Base-by-base conservation (phyloP, 106 monocot genomes). In the Allium sativum region DNA sequence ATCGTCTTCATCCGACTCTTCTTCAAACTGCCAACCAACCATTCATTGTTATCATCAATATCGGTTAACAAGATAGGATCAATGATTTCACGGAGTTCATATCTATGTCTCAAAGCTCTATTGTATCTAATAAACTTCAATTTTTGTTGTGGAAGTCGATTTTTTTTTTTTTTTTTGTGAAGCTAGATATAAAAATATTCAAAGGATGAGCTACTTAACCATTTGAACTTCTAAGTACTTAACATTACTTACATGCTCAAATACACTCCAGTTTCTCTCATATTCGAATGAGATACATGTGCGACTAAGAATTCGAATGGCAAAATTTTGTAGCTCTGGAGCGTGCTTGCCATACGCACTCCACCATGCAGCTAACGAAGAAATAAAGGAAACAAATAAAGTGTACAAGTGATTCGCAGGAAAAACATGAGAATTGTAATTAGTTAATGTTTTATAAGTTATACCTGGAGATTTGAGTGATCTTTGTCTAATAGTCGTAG, bases 221-320 rank as follows among this genome's bases (percentile, higher is more conserved):
- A 20, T 17, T 17, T 6, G 7, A 20, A 18, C 7, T 21, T 17
- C 8, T 8, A 57, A 13, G 7, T 21, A 7, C 20, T 7, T 57
- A 10, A 21, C 20, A 3, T 7, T 7, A 12, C 12, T 47, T 57
- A 57, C 57, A 10, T 57, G 18, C 57, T 57, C 57, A 57, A 57
- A 57, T 18, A 20, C 57, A 57, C 57, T 57, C 57, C 57, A 57
- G 40, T 57, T 57, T 4, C 19, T 7, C 18, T 57, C 19, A 21
- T 31, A 57, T 3, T 31, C 57, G 10, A 18, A 21, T 13, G 57
- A 12, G 13, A 19, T 57, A 57, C 21, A 57, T n/a, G n/a, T n/a
- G n/a, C 7, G 57, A 31, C 18, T 57, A 5, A 57, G 10, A 57
- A 57, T 57, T 21, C 4, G 20, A 21, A 22, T 20, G 7, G 57